Percentiles rank a stretch among this genome's conserved stretches.
phyloP scores from a whole-genome alignment of 1,284 basidiomycete species.

The Entoloma clypeatum region DNA sequence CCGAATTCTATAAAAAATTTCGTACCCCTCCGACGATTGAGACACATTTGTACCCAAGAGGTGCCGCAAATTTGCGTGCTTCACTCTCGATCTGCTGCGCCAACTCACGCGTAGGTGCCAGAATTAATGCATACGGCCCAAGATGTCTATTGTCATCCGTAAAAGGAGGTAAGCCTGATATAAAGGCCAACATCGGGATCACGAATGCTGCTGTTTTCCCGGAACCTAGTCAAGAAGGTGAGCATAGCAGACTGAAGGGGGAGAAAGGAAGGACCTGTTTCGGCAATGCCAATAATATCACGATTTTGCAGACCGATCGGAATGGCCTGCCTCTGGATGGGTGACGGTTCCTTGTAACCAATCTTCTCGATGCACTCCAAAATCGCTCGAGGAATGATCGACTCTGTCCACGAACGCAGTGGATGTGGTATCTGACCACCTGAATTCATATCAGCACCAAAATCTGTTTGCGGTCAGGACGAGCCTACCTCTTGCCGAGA shows the following conservation, averaged over 20 bases:
- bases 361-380: conserved; percentile 84
- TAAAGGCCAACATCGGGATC: conserved; percentile 96
- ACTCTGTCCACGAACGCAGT: conserved; percentile 89
- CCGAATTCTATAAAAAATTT: conserved; percentile 17
- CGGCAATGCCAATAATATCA: conserved; percentile 97
- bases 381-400: conserved; percentile 75
- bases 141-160: conserved; percentile 90
- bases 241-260: conserved; percentile 11
- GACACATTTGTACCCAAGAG: conserved; percentile 88
- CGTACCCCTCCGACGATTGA: conserved; percentile 95
- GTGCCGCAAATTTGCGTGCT: conserved; percentile 84
- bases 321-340: conserved; percentile 97
- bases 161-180: conserved; percentile 79
- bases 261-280: conserved; percentile 64
- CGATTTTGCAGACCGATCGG: conserved; percentile 95
- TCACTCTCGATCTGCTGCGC: conserved; percentile 97
- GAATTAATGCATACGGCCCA: conserved; percentile 90
- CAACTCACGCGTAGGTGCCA: conserved; percentile 96
- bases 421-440: conserved; percentile 93
- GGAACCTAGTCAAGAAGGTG: conserved; percentile 59
- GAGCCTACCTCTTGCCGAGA: conserved; percentile 76
- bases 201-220: conserved; percentile 99
- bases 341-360: conserved; percentile 95
- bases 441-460: conserved; percentile 26
- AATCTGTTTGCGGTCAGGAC: neutral